Evolutionary conservation across 2,329 filamentous ascomycete species (phyloP), one percentile per base, ranked within the genome.

Genomic region (Magnaporthales sp.): DNA sequence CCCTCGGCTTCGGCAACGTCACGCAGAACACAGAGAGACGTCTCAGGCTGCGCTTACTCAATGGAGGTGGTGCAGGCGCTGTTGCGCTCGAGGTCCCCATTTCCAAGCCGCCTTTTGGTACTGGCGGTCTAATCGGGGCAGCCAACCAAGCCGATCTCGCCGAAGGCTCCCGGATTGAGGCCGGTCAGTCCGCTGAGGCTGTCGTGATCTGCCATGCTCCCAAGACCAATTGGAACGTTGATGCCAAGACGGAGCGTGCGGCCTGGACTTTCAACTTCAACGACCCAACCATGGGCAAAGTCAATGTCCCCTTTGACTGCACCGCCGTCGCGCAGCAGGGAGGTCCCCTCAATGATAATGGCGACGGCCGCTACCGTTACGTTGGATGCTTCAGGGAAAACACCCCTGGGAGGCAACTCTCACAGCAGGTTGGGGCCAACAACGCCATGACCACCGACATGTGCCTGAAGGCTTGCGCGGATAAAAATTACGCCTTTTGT

Each of bases 91-190:
- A 81, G 0, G 74, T 87, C 15, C 87, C 85, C 0, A 84, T 88
- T 2, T 88, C 85, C 0, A 88, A 88, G 71, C 84, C 85, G 4
- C 86, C 86, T 0, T 86, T 84, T 66, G 84, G 84, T 15, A 77
- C 84, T 2, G 70, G 75, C n/a, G 82, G 84, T 2, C 80, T 87
- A 26, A 79, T 88, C 54, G 78, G 80, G 24, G 82, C 84, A 0
- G 78, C 77, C 13, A 88, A 87, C 71, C 79, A 82, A 22, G 77
- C 86, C 9, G 85, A 87, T 63, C 79, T 88, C 1, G 84, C 81
- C 0, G 86, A 88, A 70, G 86, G 86, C 2, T 84, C 81, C 0
- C 74, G 77, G 1, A 74, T 88, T 0, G 73, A 75, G 0, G 79
- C 83, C 0, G 83, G 83, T 0, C 72, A 85, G 69, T 85, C 78